Evolutionary conservation across 371 early-diverging fungal species (phyloP), one percentile per base, ranked within the genome.

Genomic region (Mortierella sp.): DNA sequence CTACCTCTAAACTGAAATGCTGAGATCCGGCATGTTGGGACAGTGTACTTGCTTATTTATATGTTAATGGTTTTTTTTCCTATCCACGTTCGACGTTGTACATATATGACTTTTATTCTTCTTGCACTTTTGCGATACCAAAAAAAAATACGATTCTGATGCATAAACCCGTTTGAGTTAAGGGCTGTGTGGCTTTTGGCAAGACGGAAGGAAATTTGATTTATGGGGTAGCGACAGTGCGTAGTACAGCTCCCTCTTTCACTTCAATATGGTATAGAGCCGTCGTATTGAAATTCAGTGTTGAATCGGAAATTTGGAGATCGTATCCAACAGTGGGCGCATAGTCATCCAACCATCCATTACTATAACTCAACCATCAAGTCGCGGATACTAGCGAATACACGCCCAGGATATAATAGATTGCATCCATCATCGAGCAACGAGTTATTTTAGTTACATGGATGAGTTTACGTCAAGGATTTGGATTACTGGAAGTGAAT

Each of bases 201-300:
- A n/a, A n/a, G n/a, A n/a, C n/a, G n/a, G n/a, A 37, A 20, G 54
- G 22, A 66, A 66, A 35, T 66, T 66, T 55, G 37, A 58, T 58
- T 66, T 66, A 58, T 66, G 45, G 45, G 8, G 30, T 5, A 16
- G 39, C 16, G 10, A n/a, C 67, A 16, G 58, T 37, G 45, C 30
- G 59, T 43, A 18, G 45, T 22, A 24, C 40, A 61, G 75, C 59
- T 75, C 75, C 62, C 59, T 68, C 75, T 75, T 75, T 75, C 75
- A 75, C 75, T 68, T 75, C 75, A 75, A 75, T 68, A 75, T 75
- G 75, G 75, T 75, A 75, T 58, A 59, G 47, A 68, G 59, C 54
- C 67, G 20, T 26, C 22, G 40, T 57, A 62, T 45, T 62, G 45
- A 45, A 47, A 10, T 51, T 45, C 67, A 58, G 66, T 45, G 45